A percentile compares a stretch with the other conserved stretches of the same genome.
phyloP scores from a whole-genome alignment of 768 basidiomycete genomes.

The Russula dissimulans region DNA sequence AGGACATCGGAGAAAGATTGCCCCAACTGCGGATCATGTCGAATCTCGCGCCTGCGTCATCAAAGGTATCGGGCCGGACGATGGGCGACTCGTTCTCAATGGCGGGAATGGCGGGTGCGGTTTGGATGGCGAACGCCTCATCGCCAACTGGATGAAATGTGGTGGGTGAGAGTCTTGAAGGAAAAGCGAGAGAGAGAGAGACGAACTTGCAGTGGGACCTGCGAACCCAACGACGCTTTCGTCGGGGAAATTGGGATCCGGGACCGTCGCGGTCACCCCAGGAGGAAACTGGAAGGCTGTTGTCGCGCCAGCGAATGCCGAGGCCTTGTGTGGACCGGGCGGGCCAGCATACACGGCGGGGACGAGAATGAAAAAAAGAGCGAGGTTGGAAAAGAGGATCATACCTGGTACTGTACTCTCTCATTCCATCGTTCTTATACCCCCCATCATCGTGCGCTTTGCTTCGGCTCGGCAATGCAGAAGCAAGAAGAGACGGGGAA shows the following conservation, averaged over 20 bases:
- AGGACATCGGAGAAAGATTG: constrained; percentile 43
- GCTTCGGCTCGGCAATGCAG: too few species aligned
- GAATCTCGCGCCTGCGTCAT: constrained; percentile 30
- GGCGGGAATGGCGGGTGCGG: constrained; percentile 32
- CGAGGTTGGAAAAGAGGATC: background rate
- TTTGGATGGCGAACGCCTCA: constrained; percentile 23
- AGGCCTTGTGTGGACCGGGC: constrained; percentile 19
- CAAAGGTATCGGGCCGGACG: constrained; percentile 30
- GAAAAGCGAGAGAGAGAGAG: background rate
- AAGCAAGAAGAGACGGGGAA: too few species aligned
- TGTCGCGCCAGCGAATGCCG: constrained; percentile 37
- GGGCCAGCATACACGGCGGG: background rate
- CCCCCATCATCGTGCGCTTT: too few species aligned
- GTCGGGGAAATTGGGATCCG: constrained; percentile 34
- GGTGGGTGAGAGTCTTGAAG: background rate
- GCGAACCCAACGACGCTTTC: constrained; percentile 36
- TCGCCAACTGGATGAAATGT: constrained; percentile 22
- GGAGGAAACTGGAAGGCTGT: constrained; percentile 36
- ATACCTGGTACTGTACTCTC: background rate
- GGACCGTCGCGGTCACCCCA: constrained; percentile 27
- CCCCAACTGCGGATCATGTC: constrained; percentile 39
- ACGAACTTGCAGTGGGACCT: constrained; percentile 41
- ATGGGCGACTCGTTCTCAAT: constrained; percentile 35
- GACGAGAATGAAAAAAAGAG: background rate
- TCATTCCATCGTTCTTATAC: too few species aligned